Percentiles rank a stretch among this genome's conserved stretches.
Conservation (phyloP, 176 grass and related monocot species). For the Thalia dealbata region DNA sequence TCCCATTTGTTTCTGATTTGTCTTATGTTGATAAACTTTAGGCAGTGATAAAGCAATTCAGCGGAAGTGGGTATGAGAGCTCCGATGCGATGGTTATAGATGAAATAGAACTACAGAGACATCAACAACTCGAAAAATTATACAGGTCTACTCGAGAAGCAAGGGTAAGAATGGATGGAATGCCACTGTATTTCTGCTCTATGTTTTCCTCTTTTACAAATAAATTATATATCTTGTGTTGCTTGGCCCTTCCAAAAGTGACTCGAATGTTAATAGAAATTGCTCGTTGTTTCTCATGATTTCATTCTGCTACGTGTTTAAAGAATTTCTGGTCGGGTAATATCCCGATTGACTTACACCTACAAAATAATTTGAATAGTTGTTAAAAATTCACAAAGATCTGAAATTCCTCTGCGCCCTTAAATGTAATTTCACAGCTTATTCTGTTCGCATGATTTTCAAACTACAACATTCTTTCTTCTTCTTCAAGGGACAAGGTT, state of each 20-base stretch:
- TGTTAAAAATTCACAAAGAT: neutral
- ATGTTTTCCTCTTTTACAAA: neutral
- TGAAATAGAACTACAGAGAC: conserved; percentile 82
- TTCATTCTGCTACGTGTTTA: neutral
- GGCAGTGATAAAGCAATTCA: conserved; percentile 99
- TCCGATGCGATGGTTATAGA: conserved; percentile 86
- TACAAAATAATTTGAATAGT: neutral
- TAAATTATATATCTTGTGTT: neutral
- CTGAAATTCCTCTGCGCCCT: neutral
- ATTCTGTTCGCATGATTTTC: neutral
- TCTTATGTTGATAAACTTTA: conserved; percentile 20
- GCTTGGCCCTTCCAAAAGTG: neutral
- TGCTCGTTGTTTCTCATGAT: neutral
- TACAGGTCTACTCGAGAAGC: conserved; percentile 85
- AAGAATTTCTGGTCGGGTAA: neutral
- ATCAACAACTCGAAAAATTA: conserved; percentile 87
- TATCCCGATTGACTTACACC: no score
- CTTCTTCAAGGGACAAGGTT: neutral
- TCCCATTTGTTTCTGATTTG: neutral
- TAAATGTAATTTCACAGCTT: neutral
- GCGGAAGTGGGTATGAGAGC: conserved; percentile 65
- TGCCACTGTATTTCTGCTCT: neutral
- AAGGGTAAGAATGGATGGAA: conserved; percentile 64
- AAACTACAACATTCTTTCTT: neutral
- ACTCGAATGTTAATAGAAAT: neutral